phyloP scores from a whole-genome alignment of 2,329 filamentous ascomycete genomes.

The Fusarium xyrophilum region DNA sequence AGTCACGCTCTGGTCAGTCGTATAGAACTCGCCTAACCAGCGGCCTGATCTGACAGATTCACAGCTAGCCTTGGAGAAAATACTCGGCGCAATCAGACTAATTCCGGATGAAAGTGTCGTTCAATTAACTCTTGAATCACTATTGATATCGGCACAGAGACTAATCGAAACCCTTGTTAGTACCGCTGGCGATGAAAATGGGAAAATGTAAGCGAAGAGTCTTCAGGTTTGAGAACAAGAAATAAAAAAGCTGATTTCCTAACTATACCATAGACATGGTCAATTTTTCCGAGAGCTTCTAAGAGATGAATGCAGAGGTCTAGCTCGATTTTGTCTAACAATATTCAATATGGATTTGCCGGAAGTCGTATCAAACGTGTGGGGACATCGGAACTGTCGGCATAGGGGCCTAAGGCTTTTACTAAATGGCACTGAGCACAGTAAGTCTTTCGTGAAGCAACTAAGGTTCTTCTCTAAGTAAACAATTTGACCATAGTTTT shows the following conservation, averaged over 20 bases:
- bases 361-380: too few species aligned
- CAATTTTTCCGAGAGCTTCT: fast-evolving
- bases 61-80: fast-evolving
- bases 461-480: fast-evolving
- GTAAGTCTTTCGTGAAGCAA: not conserved
- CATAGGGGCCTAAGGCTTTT: not conserved
- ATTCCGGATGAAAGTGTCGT: fast-evolving
- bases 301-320: fast-evolving
- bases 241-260: not conserved
- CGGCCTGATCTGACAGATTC: not conserved
- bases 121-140: fast-evolving
- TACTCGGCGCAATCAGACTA: fast-evolving
- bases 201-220: fast-evolving
- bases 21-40: fast-evolving
- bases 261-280: fast-evolving
- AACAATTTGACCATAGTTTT: fast-evolving
- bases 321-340: not conserved
- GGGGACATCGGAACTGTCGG: too few species aligned
- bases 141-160: fast-evolving
- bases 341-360: fast-evolving
- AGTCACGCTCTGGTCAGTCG: not conserved
- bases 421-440: fast-evolving
- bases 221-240: fast-evolving
- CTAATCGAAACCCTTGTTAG: not conserved
- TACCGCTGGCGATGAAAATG: not conserved